Conservation (phyloP, 441 rosid species). For the Brassica hybrid region DNA sequence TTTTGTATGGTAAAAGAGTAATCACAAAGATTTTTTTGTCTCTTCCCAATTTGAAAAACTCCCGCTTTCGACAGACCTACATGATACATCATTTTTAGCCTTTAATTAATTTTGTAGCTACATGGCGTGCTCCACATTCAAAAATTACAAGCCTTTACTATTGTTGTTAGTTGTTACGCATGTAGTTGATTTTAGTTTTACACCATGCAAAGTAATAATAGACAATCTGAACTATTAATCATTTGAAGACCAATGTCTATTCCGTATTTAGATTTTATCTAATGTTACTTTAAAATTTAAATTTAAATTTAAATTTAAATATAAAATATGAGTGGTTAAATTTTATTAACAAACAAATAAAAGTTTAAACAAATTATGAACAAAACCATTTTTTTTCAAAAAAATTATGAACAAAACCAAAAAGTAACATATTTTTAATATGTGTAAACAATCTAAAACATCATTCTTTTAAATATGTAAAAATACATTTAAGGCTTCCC, state of each 20-base stretch:
- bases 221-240: not conserved
- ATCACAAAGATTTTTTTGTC: conserved; percentile 35
- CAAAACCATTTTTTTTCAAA: not conserved
- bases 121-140: conserved; percentile 26
- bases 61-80: conserved; percentile 22
- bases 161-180: not conserved
- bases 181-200: not conserved
- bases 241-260: too few relatives aligned
- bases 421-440: not conserved
- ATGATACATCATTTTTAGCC: not conserved
- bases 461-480: not conserved
- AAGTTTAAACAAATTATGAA: too few relatives aligned
- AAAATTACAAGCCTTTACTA: not conserved
- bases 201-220: not conserved
- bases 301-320: not conserved
- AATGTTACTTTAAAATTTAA: too few relatives aligned
- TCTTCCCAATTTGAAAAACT: conserved; percentile 40
- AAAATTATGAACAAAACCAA: not conserved
- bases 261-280: not conserved
- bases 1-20: conserved; percentile 19
- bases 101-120: conserved; percentile 30
- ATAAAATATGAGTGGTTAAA: not conserved
- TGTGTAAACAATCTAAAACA: not conserved
- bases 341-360: not conserved
- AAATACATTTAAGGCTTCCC: not conserved